A percentile compares a stretch with the other conserved stretches of the same genome.
Conservation (phyloP, 2,329 filamentous ascomycete species). For the Parastagonospora avenae region DNA sequence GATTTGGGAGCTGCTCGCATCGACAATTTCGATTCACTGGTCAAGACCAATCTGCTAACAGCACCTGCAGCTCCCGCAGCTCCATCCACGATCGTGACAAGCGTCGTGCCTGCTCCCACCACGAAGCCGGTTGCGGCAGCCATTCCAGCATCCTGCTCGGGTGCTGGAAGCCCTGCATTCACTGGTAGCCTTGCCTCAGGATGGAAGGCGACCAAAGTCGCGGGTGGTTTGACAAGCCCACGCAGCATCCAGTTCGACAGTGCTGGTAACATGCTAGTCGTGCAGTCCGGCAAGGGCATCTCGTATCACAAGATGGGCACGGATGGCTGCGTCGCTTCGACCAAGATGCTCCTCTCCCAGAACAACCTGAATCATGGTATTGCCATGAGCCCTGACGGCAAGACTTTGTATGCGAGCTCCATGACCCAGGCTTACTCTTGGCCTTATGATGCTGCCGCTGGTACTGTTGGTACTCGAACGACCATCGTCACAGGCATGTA, state of each 20-base stretch:
- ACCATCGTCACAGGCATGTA: slow-evolving; percentile 67
- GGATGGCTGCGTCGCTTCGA: slow-evolving; percentile 37
- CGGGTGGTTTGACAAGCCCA: slow-evolving; percentile 36
- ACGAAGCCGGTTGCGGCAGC: slow-evolving; percentile 22
- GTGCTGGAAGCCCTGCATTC: slow-evolving; percentile 32
- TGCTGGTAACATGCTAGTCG: slow-evolving; percentile 41
- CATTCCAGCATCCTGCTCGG: slow-evolving; percentile 38
- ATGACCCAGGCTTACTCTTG: slow-evolving; percentile 65
- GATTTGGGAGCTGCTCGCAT: slow-evolving; percentile 38
- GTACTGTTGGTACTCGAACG: slow-evolving; percentile 55
- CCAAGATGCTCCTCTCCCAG: slow-evolving; percentile 38
- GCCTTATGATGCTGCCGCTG: slow-evolving; percentile 62
- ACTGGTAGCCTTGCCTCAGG: slow-evolving; percentile 30
- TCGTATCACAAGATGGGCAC: slow-evolving; percentile 34
- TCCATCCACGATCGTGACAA: slow-evolving; percentile 29
- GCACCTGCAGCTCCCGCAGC: slow-evolving; percentile 25
- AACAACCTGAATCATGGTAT: slow-evolving; percentile 58
- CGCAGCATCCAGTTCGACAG: slow-evolving; percentile 40
- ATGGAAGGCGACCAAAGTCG: slow-evolving; percentile 42
- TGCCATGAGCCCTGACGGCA: slow-evolving; percentile 52
- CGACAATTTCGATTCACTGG: slow-evolving; percentile 36
- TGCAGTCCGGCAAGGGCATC: slow-evolving; percentile 42
- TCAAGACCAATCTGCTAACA: slow-evolving; percentile 37
- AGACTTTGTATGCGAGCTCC: slow-evolving; percentile 60
- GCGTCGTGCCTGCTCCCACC: slow-evolving; percentile 20